Conservation (phyloP, 441 rosid species). For the Sinapis alba region DNA sequence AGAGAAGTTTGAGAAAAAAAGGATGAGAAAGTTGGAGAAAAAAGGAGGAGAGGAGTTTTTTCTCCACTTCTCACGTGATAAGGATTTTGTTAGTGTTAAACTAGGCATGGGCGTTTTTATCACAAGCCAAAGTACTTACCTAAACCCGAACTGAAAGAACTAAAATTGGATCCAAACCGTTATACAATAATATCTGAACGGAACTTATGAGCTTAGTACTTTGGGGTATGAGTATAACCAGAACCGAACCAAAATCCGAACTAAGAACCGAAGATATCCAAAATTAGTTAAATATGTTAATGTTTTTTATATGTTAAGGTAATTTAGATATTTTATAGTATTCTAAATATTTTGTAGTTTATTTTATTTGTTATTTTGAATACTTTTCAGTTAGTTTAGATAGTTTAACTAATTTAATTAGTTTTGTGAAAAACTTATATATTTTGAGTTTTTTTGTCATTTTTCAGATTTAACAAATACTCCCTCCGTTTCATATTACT, state of each 20-base stretch:
- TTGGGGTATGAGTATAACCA: neutral
- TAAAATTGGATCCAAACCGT: neutral
- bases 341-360: neutral
- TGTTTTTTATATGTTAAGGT: too few relatives aligned
- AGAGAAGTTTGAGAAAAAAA: too few relatives aligned
- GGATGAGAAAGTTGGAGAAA: too few relatives aligned
- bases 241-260: neutral
- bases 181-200: neutral
- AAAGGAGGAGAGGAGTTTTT: too few relatives aligned
- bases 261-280: neutral
- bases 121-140: neutral
- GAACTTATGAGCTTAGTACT: neutral
- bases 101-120: neutral
- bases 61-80: too few relatives aligned
- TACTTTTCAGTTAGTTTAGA: neutral
- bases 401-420: too few relatives aligned
- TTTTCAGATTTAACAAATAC: too few relatives aligned
- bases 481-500: too few relatives aligned
- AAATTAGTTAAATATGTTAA: neutral
- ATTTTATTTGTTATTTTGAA: neutral
- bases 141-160: neutral
- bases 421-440: neutral
- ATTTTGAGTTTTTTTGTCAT: neutral
- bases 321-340: too few relatives aligned
- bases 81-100: too few relatives aligned